Percentiles rank a stretch among this genome's conserved stretches.
These are phyloP conservation scores for Takashimella tepidaria DNA, from an alignment of 1,284 basidiomycete species.

Conservation along the genomic window DNA sequence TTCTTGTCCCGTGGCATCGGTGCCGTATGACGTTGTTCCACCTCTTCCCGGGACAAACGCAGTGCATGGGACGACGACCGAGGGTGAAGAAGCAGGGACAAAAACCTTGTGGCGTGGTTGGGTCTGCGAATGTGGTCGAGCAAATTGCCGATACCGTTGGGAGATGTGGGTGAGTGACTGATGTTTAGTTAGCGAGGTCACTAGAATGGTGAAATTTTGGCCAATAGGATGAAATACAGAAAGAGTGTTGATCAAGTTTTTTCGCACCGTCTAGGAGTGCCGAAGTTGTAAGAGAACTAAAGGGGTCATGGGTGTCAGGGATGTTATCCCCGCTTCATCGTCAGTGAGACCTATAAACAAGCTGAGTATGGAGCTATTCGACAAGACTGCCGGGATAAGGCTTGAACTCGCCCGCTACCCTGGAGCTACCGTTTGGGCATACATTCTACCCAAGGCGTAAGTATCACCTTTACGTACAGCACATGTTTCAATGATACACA, in stretches of 20 bases:
- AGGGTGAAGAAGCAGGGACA: constrained; percentile 4
- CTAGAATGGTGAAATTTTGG: too few relatives aligned
- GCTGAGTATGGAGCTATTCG: not conserved
- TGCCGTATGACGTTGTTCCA: constrained; percentile 31
- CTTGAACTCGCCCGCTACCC: not conserved
- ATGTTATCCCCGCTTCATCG: constrained; percentile 7
- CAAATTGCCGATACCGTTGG: constrained; percentile 42
- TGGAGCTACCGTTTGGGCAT: constrained; percentile 7
- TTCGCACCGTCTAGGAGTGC: too few relatives aligned
- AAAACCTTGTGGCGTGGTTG: constrained; percentile 35
- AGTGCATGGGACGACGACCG: constrained; percentile 1
- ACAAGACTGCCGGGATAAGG: not conserved
- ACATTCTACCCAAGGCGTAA: constrained; percentile 12
- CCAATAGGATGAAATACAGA: too few relatives aligned
- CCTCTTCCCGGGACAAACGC: constrained; percentile 7
- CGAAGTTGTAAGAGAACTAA: constrained; percentile 4
- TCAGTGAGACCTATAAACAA: not conserved
- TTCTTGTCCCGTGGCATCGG: constrained; percentile 1
- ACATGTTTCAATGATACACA: constrained; percentile 1
- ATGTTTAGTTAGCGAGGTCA: too few relatives aligned
- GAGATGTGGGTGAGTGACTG: constrained; percentile 35
- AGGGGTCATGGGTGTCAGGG: not conserved
- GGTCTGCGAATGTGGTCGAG: constrained; percentile 40
- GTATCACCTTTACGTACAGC: not conserved
- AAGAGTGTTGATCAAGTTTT: too few relatives aligned